Conservation (phyloP, 495 filamentous ascomycete species). For the Jackrogersella minutella region DNA sequence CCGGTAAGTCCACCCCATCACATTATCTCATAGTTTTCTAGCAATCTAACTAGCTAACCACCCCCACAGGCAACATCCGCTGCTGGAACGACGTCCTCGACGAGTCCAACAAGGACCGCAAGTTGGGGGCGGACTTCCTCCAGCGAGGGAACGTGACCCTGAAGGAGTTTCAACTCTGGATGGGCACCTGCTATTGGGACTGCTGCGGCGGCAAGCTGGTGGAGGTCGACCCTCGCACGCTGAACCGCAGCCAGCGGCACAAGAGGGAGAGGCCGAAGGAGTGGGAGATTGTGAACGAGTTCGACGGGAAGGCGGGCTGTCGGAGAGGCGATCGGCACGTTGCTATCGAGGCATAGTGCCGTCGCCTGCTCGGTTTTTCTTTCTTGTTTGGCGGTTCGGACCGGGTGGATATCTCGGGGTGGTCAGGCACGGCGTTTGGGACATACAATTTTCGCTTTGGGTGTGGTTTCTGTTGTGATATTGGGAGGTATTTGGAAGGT, state of each 20-base stretch:
- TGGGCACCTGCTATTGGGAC: conserved; percentile 18
- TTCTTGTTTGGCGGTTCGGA: too few relatives aligned
- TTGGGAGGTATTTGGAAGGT: too few relatives aligned
- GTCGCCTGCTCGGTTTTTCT: background rate
- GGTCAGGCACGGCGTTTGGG: too few relatives aligned
- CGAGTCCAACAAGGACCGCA: background rate
- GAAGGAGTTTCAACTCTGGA: conserved; percentile 18
- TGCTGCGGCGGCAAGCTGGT: conserved; percentile 22
- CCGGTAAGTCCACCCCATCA: conserved; percentile 5
- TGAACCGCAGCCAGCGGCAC: conserved; percentile 7
- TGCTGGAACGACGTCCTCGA: background rate
- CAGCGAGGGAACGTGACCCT: background rate
- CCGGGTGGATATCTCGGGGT: too few relatives aligned
- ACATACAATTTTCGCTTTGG: too few relatives aligned
- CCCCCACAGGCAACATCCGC: background rate
- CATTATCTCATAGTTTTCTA: background rate
- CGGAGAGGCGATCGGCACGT: background rate
- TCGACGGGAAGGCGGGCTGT: conserved; percentile 18
- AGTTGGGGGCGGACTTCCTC: background rate
- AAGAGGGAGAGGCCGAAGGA: background rate
- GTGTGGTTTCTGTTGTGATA: too few relatives aligned
- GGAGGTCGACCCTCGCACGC: background rate
- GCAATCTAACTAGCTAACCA: background rate
- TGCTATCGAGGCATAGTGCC: background rate
- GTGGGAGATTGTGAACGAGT: conserved; percentile 4